phyloP scores from a whole-genome alignment of 352 stramenopile genomes.

The Globisporangium apiculatum region DNA sequence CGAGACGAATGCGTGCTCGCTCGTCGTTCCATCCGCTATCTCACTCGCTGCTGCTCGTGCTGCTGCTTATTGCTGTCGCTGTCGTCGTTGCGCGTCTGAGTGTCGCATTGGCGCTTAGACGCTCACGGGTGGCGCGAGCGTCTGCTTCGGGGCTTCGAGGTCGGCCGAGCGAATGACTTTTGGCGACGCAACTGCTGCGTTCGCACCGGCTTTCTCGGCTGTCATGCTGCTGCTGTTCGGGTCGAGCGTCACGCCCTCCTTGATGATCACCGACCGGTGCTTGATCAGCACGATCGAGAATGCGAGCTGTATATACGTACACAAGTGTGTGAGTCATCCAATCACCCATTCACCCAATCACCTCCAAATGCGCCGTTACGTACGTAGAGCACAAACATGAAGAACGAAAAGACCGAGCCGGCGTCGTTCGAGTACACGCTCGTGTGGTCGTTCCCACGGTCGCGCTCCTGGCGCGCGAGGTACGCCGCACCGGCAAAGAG shows the following conservation, averaged over 20 bases:
- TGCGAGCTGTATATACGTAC: conserved; percentile 22
- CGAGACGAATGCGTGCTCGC: neutral
- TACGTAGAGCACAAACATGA: conserved; percentile 86
- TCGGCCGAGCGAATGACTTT: conserved; percentile 53
- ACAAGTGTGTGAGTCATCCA: neutral
- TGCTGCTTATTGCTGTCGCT: neutral
- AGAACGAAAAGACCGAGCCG: conserved; percentile 77
- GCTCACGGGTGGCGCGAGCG: conserved; percentile 57
- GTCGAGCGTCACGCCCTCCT: conserved; percentile 47
- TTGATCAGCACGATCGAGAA: conserved; percentile 68
- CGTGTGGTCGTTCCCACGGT: conserved; percentile 40
- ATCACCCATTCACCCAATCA: too few species aligned
- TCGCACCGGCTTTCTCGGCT: conserved; percentile 45
- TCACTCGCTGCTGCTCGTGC: neutral
- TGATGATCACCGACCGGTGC: conserved; percentile 80
- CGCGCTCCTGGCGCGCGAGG: conserved; percentile 56
- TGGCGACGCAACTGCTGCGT: conserved; percentile 33
- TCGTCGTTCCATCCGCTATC: neutral
- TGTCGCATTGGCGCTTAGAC: conserved; percentile 25
- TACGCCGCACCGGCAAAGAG: conserved; percentile 71
- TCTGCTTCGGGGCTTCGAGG: conserved; percentile 40
- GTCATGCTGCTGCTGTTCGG: conserved; percentile 20
- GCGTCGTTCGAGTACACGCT: conserved; percentile 76
- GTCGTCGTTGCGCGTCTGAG: neutral
- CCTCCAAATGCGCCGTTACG: conserved; percentile 7